Conservation (phyloP, 805 yeast species). For the Hanseniaspora vineae region DNA sequence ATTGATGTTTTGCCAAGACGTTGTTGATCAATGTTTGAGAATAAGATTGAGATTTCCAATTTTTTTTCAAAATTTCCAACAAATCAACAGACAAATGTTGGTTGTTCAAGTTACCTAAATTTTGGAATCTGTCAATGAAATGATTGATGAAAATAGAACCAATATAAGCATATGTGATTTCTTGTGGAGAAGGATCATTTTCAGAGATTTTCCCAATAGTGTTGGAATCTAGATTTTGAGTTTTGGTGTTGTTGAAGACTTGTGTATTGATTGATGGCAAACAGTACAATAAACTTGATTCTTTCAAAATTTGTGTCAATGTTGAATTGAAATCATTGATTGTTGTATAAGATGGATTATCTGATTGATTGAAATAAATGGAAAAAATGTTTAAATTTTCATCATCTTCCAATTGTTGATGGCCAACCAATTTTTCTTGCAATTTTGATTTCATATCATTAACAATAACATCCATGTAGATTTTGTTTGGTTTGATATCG, state of each 20-base stretch:
- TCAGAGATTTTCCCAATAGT: constrained; percentile 18
- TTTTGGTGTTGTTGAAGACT: constrained; percentile 38
- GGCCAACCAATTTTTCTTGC: not conserved
- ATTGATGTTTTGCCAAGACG: constrained; percentile 56
- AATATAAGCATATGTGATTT: constrained; percentile 86
- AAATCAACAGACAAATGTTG: constrained; percentile 47
- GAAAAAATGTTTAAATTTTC: constrained; percentile 50
- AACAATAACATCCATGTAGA: constrained; percentile 87
- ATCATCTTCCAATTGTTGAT: constrained; percentile 1
- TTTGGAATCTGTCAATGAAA: constrained; percentile 67
- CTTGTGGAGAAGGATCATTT: constrained; percentile 78
- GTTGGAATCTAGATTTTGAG: too few relatives aligned
- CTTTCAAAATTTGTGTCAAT: constrained; percentile 81
- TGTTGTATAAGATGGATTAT: constrained; percentile 29
- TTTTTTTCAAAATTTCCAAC: constrained; percentile 71
- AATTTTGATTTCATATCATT: constrained; percentile 43
- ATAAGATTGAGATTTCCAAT: constrained; percentile 86
- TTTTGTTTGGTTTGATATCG: constrained; percentile 70
- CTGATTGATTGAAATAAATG: constrained; percentile 59
- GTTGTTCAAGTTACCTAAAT: constrained; percentile 40
- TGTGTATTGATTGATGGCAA: constrained; percentile 60
- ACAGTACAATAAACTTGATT: constrained; percentile 83
- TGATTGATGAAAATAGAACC: constrained; percentile 88
- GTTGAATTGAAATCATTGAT: constrained; percentile 41
- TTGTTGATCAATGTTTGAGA: constrained; percentile 75